Evolutionary conservation across 345 rosid genomes (phyloP).

Genomic region (Salix arbutifolia): DNA sequence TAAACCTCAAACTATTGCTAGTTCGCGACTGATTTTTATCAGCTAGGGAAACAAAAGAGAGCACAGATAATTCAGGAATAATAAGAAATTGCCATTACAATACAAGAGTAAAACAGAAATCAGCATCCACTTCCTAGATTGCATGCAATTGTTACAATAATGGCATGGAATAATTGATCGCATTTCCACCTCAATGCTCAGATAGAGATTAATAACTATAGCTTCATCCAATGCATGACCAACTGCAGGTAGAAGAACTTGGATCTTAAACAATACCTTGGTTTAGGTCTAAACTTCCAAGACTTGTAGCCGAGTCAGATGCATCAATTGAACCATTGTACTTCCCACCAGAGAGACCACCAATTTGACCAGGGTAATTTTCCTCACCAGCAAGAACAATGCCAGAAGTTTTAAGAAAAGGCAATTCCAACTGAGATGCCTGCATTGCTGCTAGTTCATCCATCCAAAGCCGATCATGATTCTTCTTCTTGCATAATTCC

Average conservation of each 20-base stretch:
- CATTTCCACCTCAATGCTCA: not conserved
- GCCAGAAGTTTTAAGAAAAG: constrained; percentile 75
- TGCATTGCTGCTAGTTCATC: constrained; percentile 93
- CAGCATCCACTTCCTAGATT: not conserved
- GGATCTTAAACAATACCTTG: constrained; percentile 39
- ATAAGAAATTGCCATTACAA: not conserved
- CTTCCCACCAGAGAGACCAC: constrained; percentile 32
- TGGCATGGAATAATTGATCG: not conserved
- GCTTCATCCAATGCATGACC: not conserved
- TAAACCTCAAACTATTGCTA: constrained; percentile 4
- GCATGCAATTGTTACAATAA: not conserved
- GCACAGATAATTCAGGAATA: not conserved
- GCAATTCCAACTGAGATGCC: constrained; percentile 72
- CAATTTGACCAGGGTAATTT: constrained; percentile 37
- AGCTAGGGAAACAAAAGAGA: not conserved
- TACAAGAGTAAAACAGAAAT: not conserved
- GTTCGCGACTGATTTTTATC: not conserved
- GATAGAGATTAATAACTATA: not conserved
- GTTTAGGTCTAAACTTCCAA: constrained; percentile 52
- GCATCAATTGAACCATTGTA: constrained; percentile 46
- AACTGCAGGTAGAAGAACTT: not conserved
- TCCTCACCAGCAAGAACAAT: constrained; percentile 74
- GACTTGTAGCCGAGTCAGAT: constrained; percentile 37
- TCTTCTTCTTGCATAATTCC: constrained; percentile 92
- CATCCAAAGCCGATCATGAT: constrained; percentile 88